Conservation (phyloP, 2,329 filamentous ascomycete genomes). For the Cordyceps pruinosa region DNA sequence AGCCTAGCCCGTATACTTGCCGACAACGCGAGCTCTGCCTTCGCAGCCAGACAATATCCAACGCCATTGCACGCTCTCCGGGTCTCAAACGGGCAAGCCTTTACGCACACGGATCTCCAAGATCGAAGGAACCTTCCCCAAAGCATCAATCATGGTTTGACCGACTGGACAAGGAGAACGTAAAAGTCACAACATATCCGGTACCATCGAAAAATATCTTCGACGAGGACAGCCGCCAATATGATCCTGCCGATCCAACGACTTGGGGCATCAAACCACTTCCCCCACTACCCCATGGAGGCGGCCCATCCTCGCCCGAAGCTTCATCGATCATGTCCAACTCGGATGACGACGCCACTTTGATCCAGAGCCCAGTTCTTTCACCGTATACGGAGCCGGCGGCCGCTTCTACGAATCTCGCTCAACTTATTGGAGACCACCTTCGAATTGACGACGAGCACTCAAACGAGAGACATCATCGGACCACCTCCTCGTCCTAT, state of each 20-base stretch:
- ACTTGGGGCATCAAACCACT: constrained; percentile 14
- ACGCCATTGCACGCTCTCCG: constrained; percentile 2
- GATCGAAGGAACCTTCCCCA: background rate
- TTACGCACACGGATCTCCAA: background rate
- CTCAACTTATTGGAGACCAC: constrained; percentile 16
- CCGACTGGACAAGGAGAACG: constrained; percentile 7
- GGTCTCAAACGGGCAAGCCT: constrained; percentile 7
- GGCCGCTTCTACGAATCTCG: constrained; percentile 14
- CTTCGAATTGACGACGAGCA: constrained; percentile 5
- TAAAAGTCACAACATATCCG: background rate
- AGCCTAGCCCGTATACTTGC: constrained; percentile 6
- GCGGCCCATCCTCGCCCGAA: background rate
- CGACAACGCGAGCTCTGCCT: background rate
- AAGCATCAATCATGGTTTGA: background rate
- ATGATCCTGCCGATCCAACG: constrained; percentile 10
- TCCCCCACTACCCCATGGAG: constrained; percentile 12
- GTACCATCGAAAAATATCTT: background rate
- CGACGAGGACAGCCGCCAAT: background rate
- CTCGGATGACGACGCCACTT: constrained; percentile 11
- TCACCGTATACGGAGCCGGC: background rate
- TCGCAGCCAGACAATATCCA: constrained; percentile 11
- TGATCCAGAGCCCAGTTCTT: constrained; percentile 8
- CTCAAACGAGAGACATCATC: background rate
- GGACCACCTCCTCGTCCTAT: constrained; percentile 13
- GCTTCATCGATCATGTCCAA: background rate